Conservation (phyloP, 129 eudicot genomes). For the Centrapalus pauciflorus region DNA sequence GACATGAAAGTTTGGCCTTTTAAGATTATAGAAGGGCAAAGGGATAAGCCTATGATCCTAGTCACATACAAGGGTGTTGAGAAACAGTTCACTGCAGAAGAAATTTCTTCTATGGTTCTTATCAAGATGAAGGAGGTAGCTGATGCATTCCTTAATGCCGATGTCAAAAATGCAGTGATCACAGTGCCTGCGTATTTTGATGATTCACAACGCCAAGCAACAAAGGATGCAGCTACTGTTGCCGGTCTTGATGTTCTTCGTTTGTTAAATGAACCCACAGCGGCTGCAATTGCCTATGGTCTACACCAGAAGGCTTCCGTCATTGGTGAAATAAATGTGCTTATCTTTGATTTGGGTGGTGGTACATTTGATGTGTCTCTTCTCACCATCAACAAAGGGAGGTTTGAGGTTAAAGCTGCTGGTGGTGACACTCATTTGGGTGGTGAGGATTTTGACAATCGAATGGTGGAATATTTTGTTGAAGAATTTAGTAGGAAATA, state of each 20-base stretch:
- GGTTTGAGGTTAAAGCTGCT: neutral
- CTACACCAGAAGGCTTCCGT: neutral
- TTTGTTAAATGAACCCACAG: slow-evolving; percentile 35
- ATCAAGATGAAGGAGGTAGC: slow-evolving; percentile 45
- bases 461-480: slow-evolving; percentile 9
- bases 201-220: slow-evolving; percentile 55
- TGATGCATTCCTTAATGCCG: slow-evolving; percentile 31
- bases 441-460: slow-evolving; percentile 17
- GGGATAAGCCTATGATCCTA: slow-evolving; percentile 44
- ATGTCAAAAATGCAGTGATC: slow-evolving; percentile 40
- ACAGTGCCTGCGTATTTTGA: slow-evolving; percentile 59
- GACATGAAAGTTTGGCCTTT: slow-evolving; percentile 60
- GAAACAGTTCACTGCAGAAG: slow-evolving; percentile 43
- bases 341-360: slow-evolving; percentile 20
- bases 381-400: neutral
- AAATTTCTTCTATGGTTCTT: slow-evolving; percentile 47
- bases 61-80: slow-evolving; percentile 36
- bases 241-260: slow-evolving; percentile 49
- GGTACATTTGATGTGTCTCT: slow-evolving; percentile 17
- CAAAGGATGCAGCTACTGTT: slow-evolving; percentile 53
- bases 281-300: slow-evolving; percentile 18
- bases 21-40: slow-evolving; percentile 35
- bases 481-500: neutral
- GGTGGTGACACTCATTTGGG: slow-evolving; percentile 16
- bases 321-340: neutral